phyloP scores from a whole-genome alignment of 345 rosid species.

The Dimocarpus longan region DNA sequence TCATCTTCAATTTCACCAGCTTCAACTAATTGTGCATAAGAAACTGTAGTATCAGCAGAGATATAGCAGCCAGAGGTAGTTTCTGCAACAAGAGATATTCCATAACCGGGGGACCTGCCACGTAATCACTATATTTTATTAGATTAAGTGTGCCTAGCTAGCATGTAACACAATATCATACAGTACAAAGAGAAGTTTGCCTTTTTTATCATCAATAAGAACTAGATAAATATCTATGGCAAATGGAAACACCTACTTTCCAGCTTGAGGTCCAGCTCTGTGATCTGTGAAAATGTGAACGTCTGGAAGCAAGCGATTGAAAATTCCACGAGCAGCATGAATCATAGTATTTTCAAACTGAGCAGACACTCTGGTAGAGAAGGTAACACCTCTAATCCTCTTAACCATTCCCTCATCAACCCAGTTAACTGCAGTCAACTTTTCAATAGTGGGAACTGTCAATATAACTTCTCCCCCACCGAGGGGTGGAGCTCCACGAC shows the following conservation, averaged over 20 bases:
- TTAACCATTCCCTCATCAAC: constrained; percentile 88
- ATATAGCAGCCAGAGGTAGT: constrained; percentile 82
- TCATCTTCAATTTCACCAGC: constrained; percentile 59
- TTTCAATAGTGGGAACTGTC: constrained; percentile 59
- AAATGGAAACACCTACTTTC: constrained; percentile 60
- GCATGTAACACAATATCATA: not conserved
- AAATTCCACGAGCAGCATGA: constrained; percentile 88
- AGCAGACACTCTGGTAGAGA: constrained; percentile 69
- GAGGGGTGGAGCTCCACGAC: constrained; percentile 74
- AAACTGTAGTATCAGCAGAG: constrained; percentile 73
- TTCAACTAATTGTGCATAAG: constrained; percentile 38
- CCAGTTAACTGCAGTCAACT: constrained; percentile 70
- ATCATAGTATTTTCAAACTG: constrained; percentile 81
- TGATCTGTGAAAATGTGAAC: constrained; percentile 78
- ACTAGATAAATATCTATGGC: not conserved
- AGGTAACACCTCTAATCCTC: constrained; percentile 84
- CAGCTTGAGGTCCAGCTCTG: constrained; percentile 71
- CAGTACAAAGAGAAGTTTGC: not conserved
- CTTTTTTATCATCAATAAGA: no score
- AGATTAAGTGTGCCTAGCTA: constrained; percentile 10
- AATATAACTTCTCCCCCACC: constrained; percentile 89
- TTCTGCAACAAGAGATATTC: constrained; percentile 89
- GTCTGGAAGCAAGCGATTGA: constrained; percentile 83
- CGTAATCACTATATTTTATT: not conserved
- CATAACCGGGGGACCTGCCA: constrained; percentile 92